Base-by-base conservation (phyloP, 805 yeast species). In the Yarrowia phangngaensis region DNA sequence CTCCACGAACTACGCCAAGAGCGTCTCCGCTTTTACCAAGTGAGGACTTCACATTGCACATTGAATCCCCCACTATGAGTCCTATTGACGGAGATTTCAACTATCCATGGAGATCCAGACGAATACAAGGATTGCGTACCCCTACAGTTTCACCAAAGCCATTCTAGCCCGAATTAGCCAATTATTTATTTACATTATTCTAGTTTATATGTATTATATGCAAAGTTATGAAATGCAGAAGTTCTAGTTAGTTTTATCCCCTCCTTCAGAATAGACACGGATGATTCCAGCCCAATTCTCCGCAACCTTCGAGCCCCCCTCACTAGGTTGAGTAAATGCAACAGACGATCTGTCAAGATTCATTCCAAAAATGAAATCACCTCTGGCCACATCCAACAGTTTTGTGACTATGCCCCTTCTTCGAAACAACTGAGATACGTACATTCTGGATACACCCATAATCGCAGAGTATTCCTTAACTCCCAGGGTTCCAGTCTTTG, bases 391-490 rank as follows among this genome's bases (percentile, higher is more conserved):
- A 3, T 41, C 35, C 29, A 41, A n/a, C 23, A 41, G 29, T 15
- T 41, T 41, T 12, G 48, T 41, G 11, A 30, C 35, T 4, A 41
- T 41, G 6, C 48, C 48, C 13, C 5, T 7, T 8, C 48, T 6
- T 20, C 48, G 19, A 29, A 20, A 29, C 34, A 29, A 22, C 27
- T 41, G 34, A 3, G 48, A 41, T n/a, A 41, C 48, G 35, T 41
- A 41, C 48, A 41, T 41, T 29, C 48, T 20, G 8, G 48, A 41
- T 20, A 41, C 48, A 8, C 48, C 48, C 48, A 41, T 41, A 6
- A 30, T 22, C 2, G 35, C 48, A 6, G 35, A 35, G 22, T 20
- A 29, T 16, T 41, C 48, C 14, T 29, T 41, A 27, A 8, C 22
- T 4, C 35, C 35, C 48, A 29, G 22, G 20, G 35, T 30, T 4